A percentile compares a stretch with the other conserved stretches of the same genome.
Evolutionary conservation across 331 rosid species (phyloP).

Genomic region (Spiraea crenata): DNA sequence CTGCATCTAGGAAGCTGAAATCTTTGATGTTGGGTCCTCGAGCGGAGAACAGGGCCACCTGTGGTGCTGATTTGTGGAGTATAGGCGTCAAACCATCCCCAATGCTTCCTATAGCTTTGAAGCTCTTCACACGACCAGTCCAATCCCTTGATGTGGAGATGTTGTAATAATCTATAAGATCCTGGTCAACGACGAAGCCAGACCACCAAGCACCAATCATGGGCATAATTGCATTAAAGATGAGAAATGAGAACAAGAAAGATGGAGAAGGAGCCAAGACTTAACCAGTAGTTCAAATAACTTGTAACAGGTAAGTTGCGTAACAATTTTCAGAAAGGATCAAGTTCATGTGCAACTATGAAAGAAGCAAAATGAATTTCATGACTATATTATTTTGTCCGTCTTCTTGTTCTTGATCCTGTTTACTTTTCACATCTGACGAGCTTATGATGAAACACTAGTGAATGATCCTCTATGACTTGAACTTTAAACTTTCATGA

Average conservation of each 20-base stretch:
- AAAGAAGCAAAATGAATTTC: slow-evolving; percentile 1
- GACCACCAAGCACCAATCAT: slow-evolving; percentile 25
- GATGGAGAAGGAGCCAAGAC: not conserved
- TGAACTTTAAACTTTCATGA: not conserved
- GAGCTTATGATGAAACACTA: not conserved
- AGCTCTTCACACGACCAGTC: slow-evolving; percentile 95
- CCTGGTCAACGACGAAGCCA: slow-evolving; percentile 46
- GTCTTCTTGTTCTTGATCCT: not conserved
- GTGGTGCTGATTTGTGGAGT: slow-evolving; percentile 96
- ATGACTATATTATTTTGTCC: not conserved
- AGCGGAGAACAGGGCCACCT: slow-evolving; percentile 90
- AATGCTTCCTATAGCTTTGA: slow-evolving; percentile 73
- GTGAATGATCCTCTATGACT: not conserved
- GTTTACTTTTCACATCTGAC: not conserved
- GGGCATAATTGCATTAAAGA: slow-evolving; percentile 15
- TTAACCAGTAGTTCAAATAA: not conserved
- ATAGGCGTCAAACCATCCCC: slow-evolving; percentile 92
- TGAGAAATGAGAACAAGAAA: not conserved
- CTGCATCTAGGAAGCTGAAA: slow-evolving; percentile 92
- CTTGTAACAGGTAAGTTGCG: not conserved
- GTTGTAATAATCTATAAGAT: slow-evolving; percentile 87
- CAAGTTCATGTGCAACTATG: not conserved
- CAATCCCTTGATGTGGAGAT: slow-evolving; percentile 88
- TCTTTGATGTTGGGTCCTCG: slow-evolving; percentile 94
- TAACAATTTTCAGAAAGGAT: slow-evolving; percentile 14